phyloP scores from a whole-genome alignment of 2,329 filamentous ascomycete species.

The Aspergillus aculeatus region DNA sequence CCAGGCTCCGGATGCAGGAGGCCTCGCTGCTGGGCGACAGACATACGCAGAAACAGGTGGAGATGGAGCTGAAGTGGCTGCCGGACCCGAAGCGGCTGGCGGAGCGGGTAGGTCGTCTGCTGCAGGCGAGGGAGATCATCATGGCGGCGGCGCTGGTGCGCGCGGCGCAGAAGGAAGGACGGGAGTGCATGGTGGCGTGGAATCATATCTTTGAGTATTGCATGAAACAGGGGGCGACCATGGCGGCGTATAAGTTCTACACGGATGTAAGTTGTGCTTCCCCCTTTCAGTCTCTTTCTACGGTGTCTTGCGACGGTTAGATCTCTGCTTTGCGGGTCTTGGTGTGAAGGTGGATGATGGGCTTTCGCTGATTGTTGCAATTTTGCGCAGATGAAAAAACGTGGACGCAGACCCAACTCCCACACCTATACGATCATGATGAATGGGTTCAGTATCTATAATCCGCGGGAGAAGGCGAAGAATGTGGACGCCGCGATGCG shows the following conservation, averaged over 20 bases:
- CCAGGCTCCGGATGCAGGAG: not conserved
- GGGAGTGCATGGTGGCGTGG: constrained; percentile 74
- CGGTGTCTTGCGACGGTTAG: too few relatives aligned
- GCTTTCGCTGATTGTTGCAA: not conserved
- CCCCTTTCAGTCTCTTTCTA: not conserved
- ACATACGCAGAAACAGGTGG: not conserved
- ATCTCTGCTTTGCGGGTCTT: too few relatives aligned
- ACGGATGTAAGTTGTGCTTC: constrained; percentile 65
- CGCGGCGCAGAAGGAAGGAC: constrained; percentile 61
- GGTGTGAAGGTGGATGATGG: not conserved
- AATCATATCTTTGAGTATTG: constrained; percentile 77
- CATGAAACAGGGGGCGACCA: constrained; percentile 60
- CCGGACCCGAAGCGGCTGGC: constrained; percentile 72
- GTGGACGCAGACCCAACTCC: constrained; percentile 73
- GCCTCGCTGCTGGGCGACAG: not conserved
- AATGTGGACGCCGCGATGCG: constrained; percentile 68
- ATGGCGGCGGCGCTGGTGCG: constrained; percentile 69
- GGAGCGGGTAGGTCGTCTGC: constrained; percentile 60
- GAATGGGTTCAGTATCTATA: constrained; percentile 65
- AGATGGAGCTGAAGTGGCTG: constrained; percentile 61
- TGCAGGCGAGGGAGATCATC: constrained; percentile 60
- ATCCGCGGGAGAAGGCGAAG: constrained; percentile 51
- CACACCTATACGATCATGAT: constrained; percentile 85
- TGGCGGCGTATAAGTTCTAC: constrained; percentile 73
- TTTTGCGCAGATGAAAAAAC: constrained; percentile 81